These are phyloP conservation scores for Strobilomyces echinocephalus DNA, from an alignment of 768 basidiomycete genomes.

Conservation along the genomic window DNA sequence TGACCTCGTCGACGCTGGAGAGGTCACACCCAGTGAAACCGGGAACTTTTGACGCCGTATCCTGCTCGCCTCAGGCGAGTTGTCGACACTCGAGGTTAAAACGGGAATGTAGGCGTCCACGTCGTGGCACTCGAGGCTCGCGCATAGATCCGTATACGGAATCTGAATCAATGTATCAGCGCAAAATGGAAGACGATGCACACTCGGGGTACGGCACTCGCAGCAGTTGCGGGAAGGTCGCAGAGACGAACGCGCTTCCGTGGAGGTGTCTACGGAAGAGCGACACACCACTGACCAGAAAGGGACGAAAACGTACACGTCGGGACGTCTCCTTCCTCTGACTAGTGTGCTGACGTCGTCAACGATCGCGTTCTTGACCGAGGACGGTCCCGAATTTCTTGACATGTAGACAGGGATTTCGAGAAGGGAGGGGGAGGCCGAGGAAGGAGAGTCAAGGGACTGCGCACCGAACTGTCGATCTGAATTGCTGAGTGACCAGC, in stretches of 20 bases:
- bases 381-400: too few species aligned
- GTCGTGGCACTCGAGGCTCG: constrained; percentile 76
- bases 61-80: too few species aligned
- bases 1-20: too few species aligned
- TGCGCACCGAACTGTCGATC: too few species aligned
- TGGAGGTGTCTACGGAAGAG: too few species aligned
- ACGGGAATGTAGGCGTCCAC: constrained; percentile 83
- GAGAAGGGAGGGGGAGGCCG: constrained; percentile 69
- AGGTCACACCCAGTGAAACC: too few species aligned
- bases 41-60: too few species aligned
- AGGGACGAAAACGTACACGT: too few species aligned
- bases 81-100: neutral
- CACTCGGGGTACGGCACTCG: constrained; percentile 78
- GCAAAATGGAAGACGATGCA: neutral
- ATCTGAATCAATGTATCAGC: constrained; percentile 35
- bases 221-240: constrained; percentile 81
- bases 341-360: constrained; percentile 31
- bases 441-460: constrained; percentile 49
- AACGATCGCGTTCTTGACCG: constrained; percentile 62
- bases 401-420: constrained; percentile 66
- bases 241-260: constrained; percentile 50
- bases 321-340: constrained; percentile 62
- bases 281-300: too few species aligned
- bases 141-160: constrained; percentile 78
- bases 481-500: neutral